phyloP scores from a whole-genome alignment of 2,329 filamentous ascomycete species.

The Aspergillus sp. region DNA sequence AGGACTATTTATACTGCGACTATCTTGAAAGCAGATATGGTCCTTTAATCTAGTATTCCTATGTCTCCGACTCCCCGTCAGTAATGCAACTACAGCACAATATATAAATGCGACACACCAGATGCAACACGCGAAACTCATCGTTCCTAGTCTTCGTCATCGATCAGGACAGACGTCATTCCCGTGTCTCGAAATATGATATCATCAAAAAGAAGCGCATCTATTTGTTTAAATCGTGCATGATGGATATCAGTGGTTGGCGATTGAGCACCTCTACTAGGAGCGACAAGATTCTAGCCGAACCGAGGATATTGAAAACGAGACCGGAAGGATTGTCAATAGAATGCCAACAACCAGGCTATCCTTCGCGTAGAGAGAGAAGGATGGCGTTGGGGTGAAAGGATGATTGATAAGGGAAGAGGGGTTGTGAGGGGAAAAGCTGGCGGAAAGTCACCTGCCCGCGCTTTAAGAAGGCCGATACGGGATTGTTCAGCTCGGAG shows the following conservation, averaged over 20 bases:
- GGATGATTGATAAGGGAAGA: neutral
- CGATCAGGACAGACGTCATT: too few relatives aligned
- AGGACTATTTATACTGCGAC: too few relatives aligned
- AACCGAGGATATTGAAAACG: neutral
- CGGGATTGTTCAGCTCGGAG: neutral
- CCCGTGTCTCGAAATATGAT: neutral
- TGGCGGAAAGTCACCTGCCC: neutral
- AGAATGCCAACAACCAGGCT: neutral
- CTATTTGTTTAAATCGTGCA: neutral
- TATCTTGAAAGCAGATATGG: neutral
- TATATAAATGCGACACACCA: neutral
- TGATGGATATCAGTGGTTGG: neutral
- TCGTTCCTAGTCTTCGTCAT: neutral
- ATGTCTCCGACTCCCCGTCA: neutral
- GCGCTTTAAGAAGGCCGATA: neutral
- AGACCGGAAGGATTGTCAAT: neutral
- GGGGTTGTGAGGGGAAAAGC: constrained; percentile 2
- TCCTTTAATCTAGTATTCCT: neutral
- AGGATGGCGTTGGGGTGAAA: neutral
- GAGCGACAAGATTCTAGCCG: neutral
- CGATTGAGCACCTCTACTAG: neutral
- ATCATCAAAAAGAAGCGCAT: neutral
- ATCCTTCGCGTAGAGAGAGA: neutral
- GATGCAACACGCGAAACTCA: neutral
- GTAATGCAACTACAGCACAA: neutral